Conservation (phyloP, 2,329 filamentous ascomycete species). For the Rutstroemia sp. region DNA sequence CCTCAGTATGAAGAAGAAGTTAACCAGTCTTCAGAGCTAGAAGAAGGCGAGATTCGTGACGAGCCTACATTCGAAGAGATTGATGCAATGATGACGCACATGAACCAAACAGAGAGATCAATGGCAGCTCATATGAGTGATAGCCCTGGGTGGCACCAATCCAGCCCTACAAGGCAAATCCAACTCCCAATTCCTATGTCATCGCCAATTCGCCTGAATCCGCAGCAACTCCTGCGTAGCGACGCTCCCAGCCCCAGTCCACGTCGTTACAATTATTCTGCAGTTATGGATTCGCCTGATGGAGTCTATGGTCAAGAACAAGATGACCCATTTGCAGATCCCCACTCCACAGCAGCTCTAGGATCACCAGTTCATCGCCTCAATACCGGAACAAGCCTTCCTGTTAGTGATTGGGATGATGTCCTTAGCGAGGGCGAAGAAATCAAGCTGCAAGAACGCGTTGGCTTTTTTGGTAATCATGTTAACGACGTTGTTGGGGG, state of each 20-base stretch:
- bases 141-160: slow-evolving; percentile 40
- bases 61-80: slow-evolving; percentile 67
- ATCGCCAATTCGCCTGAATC: slow-evolving; percentile 46
- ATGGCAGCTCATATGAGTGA: slow-evolving; percentile 16
- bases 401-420: slow-evolving; percentile 87
- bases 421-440: slow-evolving; percentile 77
- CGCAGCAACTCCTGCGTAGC: slow-evolving; percentile 50
- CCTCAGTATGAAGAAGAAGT: slow-evolving; percentile 9
- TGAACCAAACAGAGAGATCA: slow-evolving; percentile 68
- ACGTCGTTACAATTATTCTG: slow-evolving; percentile 42
- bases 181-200: slow-evolving; percentile 36
- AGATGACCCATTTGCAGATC: slow-evolving; percentile 27
- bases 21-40: slow-evolving; percentile 4
- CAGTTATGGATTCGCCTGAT: slow-evolving; percentile 38
- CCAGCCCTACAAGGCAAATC: slow-evolving; percentile 35
- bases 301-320: slow-evolving; percentile 44
- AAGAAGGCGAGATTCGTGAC: slow-evolving; percentile 11
- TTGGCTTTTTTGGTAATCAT: slow-evolving; percentile 83
- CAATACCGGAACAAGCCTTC: slow-evolving; percentile 54
- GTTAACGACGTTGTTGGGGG: slow-evolving; percentile 80
- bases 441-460: slow-evolving; percentile 71
- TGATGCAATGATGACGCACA: slow-evolving; percentile 83
- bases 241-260: slow-evolving; percentile 70
- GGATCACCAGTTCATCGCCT: slow-evolving; percentile 55
- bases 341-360: slow-evolving; percentile 35